These are phyloP conservation scores for Nemania sp. DNA, from an alignment of 2,329 filamentous ascomycete species.

Conservation along the genomic window DNA sequence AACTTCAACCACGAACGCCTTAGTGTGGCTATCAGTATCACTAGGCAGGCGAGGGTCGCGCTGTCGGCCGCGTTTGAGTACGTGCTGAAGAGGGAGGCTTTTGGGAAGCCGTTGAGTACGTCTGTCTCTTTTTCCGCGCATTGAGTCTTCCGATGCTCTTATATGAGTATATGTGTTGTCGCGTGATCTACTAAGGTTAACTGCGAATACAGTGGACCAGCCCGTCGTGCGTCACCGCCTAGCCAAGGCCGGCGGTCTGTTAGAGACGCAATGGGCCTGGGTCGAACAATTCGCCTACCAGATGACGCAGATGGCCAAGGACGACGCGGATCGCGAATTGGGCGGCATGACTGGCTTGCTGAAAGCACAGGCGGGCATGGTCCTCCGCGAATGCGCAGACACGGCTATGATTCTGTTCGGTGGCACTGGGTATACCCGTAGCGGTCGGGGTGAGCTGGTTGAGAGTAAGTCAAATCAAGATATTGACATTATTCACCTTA, in stretches of 20 bases:
- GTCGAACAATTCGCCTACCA: slow-evolving; percentile 72
- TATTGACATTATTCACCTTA: background rate
- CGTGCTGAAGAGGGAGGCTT: too few relatives aligned
- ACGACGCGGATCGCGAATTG: slow-evolving; percentile 63
- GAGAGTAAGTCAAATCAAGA: slow-evolving; percentile 63
- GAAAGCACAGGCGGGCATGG: slow-evolving; percentile 73
- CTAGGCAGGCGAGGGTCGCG: slow-evolving; percentile 57
- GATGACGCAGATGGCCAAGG: slow-evolving; percentile 63
- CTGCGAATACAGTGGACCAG: too few relatives aligned
- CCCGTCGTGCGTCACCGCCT: too few relatives aligned
- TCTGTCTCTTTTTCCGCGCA: too few relatives aligned
- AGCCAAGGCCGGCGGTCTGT: too few relatives aligned
- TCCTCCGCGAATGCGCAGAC: slow-evolving; percentile 71
- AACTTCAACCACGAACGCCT: slow-evolving; percentile 82
- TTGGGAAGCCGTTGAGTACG: too few relatives aligned
- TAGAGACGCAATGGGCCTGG: too few relatives aligned
- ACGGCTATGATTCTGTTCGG: slow-evolving; percentile 72
- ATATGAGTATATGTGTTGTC: too few relatives aligned
- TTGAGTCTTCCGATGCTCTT: too few relatives aligned
- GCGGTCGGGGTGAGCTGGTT: slow-evolving; percentile 70
- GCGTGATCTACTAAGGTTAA: too few relatives aligned
- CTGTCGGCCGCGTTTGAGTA: slow-evolving; percentile 44
- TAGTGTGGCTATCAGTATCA: slow-evolving; percentile 65
- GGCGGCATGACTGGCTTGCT: slow-evolving; percentile 72
- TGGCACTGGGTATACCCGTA: slow-evolving; percentile 71